Evolutionary conservation across 495 filamentous ascomycete species (phyloP).

Genomic region (Penicillium robsamsonii): DNA sequence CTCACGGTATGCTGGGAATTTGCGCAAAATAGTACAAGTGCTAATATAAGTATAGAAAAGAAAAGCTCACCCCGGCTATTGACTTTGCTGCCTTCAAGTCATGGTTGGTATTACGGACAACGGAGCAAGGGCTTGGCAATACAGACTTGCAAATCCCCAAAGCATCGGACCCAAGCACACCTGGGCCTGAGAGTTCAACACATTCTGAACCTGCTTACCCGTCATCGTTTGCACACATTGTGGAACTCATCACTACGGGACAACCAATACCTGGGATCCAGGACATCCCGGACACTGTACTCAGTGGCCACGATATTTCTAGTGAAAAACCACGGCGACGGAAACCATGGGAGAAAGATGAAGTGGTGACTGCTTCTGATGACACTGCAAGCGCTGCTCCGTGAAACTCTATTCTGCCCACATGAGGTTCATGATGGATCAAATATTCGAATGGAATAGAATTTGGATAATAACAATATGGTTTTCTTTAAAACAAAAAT

Average conservation of each 20-base stretch:
- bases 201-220: conserved; percentile 66
- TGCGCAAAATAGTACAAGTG: neutral
- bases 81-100: conserved; percentile 41
- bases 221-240: conserved; percentile 80
- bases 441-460: neutral
- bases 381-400: conserved; percentile 10
- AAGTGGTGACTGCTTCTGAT: conserved; percentile 6
- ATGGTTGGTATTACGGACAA: conserved; percentile 35
- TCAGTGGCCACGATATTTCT: conserved; percentile 60
- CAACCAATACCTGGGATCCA: conserved; percentile 86
- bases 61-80: conserved; percentile 37
- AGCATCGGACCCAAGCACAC: conserved; percentile 1
- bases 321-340: conserved; percentile 51
- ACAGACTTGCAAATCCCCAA: neutral
- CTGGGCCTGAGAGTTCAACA: neutral
- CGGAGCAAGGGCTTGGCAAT: conserved; percentile 3
- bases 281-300: conserved; percentile 80
- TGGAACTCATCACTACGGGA: conserved; percentile 81
- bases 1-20: conserved; percentile 36
- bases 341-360: conserved; percentile 79
- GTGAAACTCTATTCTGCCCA: neutral
- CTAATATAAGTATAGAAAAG: conserved; percentile 33
- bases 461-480: conserved; percentile 9
- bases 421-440: neutral
- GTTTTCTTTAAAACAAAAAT: conserved; percentile 2